Base-by-base conservation (phyloP, 2,329 filamentous ascomycete species). In the Diplodia seriata region DNA sequence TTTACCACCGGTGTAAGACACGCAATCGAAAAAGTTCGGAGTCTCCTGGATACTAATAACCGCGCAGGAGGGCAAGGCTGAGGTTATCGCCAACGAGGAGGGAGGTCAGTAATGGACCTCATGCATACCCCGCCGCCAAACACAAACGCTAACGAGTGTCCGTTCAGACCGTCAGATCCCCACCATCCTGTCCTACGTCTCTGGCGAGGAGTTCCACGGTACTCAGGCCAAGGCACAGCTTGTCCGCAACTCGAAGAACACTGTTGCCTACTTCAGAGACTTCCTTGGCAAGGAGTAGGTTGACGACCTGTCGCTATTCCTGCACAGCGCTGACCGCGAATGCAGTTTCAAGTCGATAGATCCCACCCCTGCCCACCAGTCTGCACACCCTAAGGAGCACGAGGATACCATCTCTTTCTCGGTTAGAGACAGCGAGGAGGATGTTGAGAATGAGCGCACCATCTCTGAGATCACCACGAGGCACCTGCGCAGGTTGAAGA, bases 21-120 rank as follows among this genome's bases (percentile, higher is more conserved):
- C 29, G 43, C 47, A 18, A n/a, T 20, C 2, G 43, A 63, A 8
- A 71, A 84, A 70, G 14, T 43, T 53, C 56, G 57, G 47, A 3
- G 26, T 18, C 8, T 20, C 4, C 40, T 26, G 26, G 20, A 40
- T 3, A 50, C 66, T 68, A 18, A 68, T 50, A 15, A 7, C 29
- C 43, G 15, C 20, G 36, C 71, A 87, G 85, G 94, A 98, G 77
- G 94, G 96, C 81, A 97, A 96, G 85, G 90, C 93, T 72, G 93
- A 97, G 80, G 94, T 99, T 71, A 98, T 99, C 83, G 95, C 95
- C 77, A 98, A 99, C 83, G 95, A 98, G 84, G 95, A 98, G 78
- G 95, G 95, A 85, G 92, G 92, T 93, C 79, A 77, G 88, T 82
- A 53, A 4, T 20, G 9, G 20, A 31, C n/a, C 65, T 54, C 50